Evolutionary conservation across 176 grass and related monocot genomes (phyloP).

Genomic region (Triticum timopheevii): DNA sequence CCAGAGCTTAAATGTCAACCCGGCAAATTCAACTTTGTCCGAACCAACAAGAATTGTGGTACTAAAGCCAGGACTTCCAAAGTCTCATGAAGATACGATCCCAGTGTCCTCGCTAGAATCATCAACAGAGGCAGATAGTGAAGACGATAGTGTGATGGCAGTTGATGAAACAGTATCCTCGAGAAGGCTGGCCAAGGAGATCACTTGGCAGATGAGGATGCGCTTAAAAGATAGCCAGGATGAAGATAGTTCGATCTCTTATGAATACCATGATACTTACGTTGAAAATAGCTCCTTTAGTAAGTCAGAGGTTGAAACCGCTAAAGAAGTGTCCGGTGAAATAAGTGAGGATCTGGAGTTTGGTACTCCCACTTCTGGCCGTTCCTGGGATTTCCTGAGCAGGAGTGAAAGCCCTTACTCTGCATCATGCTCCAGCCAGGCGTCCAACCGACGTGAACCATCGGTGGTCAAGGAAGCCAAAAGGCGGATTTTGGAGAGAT

Average conservation of each 20-base stretch:
- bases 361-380: slow-evolving; percentile 62
- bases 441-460: slow-evolving; percentile 51
- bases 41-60: slow-evolving; percentile 94
- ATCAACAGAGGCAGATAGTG: slow-evolving; percentile 30
- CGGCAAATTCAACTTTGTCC: slow-evolving; percentile 44
- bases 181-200: slow-evolving; percentile 56
- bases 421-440: slow-evolving; percentile 59
- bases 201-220: slow-evolving; percentile 64
- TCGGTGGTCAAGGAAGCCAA: slow-evolving; percentile 80
- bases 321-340: slow-evolving; percentile 63
- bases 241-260: slow-evolving; percentile 36
- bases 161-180: slow-evolving; percentile 48
- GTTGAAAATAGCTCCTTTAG: slow-evolving; percentile 66
- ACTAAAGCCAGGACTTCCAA: slow-evolving; percentile 64
- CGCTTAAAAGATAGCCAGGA: slow-evolving; percentile 43
- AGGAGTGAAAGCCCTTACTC: slow-evolving; percentile 69
- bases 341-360: slow-evolving; percentile 68
- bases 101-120: slow-evolving; percentile 27
- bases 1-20: slow-evolving; percentile 38
- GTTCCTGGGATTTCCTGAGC: slow-evolving; percentile 78
- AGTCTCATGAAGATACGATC: slow-evolving; percentile 40
- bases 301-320: slow-evolving; percentile 52
- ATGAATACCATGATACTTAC: slow-evolving; percentile 45
- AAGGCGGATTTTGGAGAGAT: slow-evolving; percentile 84
- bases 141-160: slow-evolving; percentile 41